Percentiles rank a stretch among this genome's conserved stretches.
These are phyloP conservation scores for Candida khao-thaluensis DNA, from an alignment of 805 yeast species.

Conservation along the genomic window DNA sequence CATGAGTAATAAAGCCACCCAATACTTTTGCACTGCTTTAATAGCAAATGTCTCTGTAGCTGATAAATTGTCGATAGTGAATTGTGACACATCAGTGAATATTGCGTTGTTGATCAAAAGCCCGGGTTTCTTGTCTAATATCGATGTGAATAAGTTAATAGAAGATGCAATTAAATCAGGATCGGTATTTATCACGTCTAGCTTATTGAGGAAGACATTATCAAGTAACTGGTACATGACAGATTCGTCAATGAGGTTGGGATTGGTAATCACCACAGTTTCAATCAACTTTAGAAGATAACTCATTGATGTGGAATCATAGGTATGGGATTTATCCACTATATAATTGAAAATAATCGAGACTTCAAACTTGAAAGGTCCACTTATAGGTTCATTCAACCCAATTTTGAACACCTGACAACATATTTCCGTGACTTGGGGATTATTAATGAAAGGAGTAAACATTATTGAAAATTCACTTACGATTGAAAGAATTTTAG, in stretches of 20 bases:
- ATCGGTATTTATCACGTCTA: slow-evolving; percentile 44
- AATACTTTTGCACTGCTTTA: slow-evolving; percentile 52
- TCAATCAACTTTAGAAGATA: slow-evolving; percentile 46
- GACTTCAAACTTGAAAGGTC: slow-evolving; percentile 61
- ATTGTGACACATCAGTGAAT: slow-evolving; percentile 25
- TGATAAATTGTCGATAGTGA: slow-evolving; percentile 37
- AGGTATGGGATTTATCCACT: slow-evolving; percentile 27
- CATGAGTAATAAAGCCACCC: slow-evolving; percentile 49
- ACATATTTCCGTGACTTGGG: slow-evolving; percentile 59
- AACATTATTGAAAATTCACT: slow-evolving; percentile 41
- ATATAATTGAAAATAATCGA: slow-evolving; percentile 40
- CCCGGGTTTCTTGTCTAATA: slow-evolving; percentile 50
- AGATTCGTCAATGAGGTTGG: slow-evolving; percentile 26
- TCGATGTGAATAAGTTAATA: slow-evolving; percentile 49
- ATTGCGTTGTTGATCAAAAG: slow-evolving; percentile 32
- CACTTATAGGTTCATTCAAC: slow-evolving; percentile 57
- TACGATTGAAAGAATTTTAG: slow-evolving; percentile 40
- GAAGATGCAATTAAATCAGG: slow-evolving; percentile 58
- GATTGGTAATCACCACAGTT: slow-evolving; percentile 40
- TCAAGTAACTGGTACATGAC: slow-evolving; percentile 37
- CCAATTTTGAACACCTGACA: slow-evolving; percentile 65
- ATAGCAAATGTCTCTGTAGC: slow-evolving; percentile 57
- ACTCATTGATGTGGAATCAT: slow-evolving; percentile 39
- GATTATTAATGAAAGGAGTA: slow-evolving; percentile 37
- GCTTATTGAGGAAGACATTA: slow-evolving; percentile 36